Base-by-base conservation (phyloP, 1,139 yeast species). In the Saccharomyces pastorianus region DNA sequence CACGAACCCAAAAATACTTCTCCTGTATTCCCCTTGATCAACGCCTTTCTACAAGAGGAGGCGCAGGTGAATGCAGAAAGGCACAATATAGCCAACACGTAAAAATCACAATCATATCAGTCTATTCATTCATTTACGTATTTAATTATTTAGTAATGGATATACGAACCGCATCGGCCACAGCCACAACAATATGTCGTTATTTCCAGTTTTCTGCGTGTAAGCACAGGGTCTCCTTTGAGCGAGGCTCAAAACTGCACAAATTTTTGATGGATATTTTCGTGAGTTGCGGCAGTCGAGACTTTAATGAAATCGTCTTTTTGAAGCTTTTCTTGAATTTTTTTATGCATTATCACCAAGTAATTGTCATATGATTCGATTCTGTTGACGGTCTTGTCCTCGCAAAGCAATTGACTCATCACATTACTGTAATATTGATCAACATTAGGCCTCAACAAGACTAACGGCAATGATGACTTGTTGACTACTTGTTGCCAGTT, bases 351-450 rank as follows among this genome's bases (percentile, higher is more conserved):
- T 51, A 76, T 77, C 4, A 82, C 70, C 59, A 87, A 71, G 62
- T 80, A 86, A 53, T 84, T 93, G 4, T 80, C 71, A 64, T 80
- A 83, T 23, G 81, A 76, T 64, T 74, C 75, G 2, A 75, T 66
- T 58, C 76, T 70, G 52, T 78, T 81, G 42, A 80, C 75, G 1
- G 84, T 77, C 55, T 83, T 77, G 66, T 93, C 99, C 64, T 93
- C 98, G 28, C 85, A 81, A 65, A 93, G 73, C 53, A 80, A 66
- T 49, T 83, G 83, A 52, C 77, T 51, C 60, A 68, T 60, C 3
- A 64, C 64, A 20, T 55, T 57, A 44, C 66, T 58, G 56, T 67
- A 69, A 47, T 67, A 60, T n/a, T 56, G 61, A 48, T 65, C 71
- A 14, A 64, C 55, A 51, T 63, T 62, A 8, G 72, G 71, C 55